Evolutionary conservation across 2,329 filamentous ascomycete species (phyloP), one percentile per base, ranked within the genome.

Genomic region (Camillea tinctor): DNA sequence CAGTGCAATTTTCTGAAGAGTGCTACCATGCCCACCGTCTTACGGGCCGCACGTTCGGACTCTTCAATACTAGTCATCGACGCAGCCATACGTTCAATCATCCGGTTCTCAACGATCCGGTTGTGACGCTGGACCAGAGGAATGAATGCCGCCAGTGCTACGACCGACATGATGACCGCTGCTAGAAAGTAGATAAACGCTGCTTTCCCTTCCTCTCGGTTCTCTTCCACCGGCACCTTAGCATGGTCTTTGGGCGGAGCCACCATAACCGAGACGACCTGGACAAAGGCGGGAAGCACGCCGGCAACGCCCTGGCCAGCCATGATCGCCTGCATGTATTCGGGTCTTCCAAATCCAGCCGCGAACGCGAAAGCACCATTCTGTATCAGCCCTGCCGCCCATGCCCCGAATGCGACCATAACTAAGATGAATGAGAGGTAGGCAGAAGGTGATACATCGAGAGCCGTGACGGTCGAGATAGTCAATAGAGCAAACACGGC

Each of bases 321-420:
- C 93, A 99, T 98, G 75, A 98, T 93, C 22, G 90, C 94, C 76
- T 98, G 94, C 58, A 92, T 97, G 75, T 98, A 99, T 75, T 95
- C 91, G 20, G 89, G 86, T 55, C 91, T 82, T 40, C 89, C 92
- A 71, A 97, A 98, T 56, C 91, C 89, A 3, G 91, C 87, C 2
- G 92, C 93, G 72, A 93, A 98, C 2, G 95, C 92, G 73, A 97
- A 97, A 11, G 95, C 87, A 19, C 95, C 95, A 74, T 98, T 98
- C 76, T 98, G 95, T 66, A 93, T 90, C 55, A 97, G 80, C 0
- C 91, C 93, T 0, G 93, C 90, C 0, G 92, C 93, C 71, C 90
- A 81, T 65, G 92, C 91, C 0, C 93, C 86, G n/a, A 80, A 78
- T 62, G 90, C 88, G 4, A 97, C 93, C 83, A 93, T 93, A 62